These are phyloP conservation scores for Vachellia pachyceras DNA, from an alignment of 306 rosid species.

Conservation along the genomic window DNA sequence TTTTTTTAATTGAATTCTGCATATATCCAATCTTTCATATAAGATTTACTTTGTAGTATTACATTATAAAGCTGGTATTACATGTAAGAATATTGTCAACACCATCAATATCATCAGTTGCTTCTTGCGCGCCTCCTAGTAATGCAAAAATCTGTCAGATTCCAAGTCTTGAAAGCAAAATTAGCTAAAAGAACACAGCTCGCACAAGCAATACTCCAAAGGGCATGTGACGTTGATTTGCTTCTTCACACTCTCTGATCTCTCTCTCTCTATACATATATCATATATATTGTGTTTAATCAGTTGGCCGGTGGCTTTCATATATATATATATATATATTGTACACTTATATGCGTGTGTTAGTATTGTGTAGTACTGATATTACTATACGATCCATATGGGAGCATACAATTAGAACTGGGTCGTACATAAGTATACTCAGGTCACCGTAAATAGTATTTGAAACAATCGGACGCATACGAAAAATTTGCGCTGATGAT, in stretches of 20 bases:
- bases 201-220: constrained; percentile 3
- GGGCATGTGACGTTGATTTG: constrained; percentile 3
- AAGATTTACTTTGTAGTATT: too few species aligned
- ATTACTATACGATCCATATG: too few species aligned
- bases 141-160: constrained; percentile 32
- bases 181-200: background rate
- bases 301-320: background rate
- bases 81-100: background rate
- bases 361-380: background rate
- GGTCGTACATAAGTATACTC: background rate
- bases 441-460: background rate
- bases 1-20: background rate
- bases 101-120: background rate
- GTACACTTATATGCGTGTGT: background rate
- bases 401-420: background rate
- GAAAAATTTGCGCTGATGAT: too few species aligned
- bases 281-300: background rate
- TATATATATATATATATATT: background rate
- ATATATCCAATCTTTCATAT: too few species aligned
- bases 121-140: constrained; percentile 10
- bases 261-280: background rate
- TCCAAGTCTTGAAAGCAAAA: constrained; percentile 12
- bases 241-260: background rate
- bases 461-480: background rate
- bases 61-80: too few species aligned